Evolutionary conservation across 176 grass and related monocot species (phyloP).

Genomic region (Cymbopogon citratus): DNA sequence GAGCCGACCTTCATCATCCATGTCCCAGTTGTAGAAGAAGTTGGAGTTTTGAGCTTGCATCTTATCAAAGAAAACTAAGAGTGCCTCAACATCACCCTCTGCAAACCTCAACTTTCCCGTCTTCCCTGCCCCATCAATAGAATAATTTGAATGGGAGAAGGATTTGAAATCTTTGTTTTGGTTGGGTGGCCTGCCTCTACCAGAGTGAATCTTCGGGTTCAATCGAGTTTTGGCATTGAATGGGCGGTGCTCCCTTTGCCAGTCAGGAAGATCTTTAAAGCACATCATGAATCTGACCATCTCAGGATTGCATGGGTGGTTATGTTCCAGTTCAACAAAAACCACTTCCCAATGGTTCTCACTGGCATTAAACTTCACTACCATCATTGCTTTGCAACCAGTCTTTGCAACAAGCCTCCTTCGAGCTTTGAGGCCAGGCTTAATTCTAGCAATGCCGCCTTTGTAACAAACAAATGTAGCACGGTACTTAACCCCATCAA

Average conservation of each 20-base stretch:
- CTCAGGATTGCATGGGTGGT: constrained; percentile 84
- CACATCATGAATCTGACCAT: constrained; percentile 97
- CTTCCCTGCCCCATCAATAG: constrained; percentile 45
- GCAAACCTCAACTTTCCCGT: constrained; percentile 60
- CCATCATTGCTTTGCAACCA: constrained; percentile 85
- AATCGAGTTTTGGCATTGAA: constrained; percentile 74
- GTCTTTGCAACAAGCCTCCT: constrained; percentile 83
- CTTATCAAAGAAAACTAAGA: constrained; percentile 75
- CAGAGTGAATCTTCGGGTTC: constrained; percentile 71
- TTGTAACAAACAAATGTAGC: constrained; percentile 87
- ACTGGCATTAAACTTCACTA: constrained; percentile 59
- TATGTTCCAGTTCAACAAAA: constrained; percentile 77
- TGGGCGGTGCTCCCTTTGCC: constrained; percentile 66
- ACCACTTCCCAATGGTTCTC: constrained; percentile 80
- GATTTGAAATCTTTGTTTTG: constrained; percentile 73
- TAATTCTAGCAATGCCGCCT: constrained; percentile 82
- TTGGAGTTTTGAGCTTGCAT: constrained; percentile 71
- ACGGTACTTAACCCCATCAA: constrained; percentile 74
- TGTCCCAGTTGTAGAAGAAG: constrained; percentile 83
- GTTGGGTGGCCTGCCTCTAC: constrained; percentile 67
- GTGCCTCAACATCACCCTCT: constrained; percentile 69
- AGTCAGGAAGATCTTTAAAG: constrained; percentile 63
- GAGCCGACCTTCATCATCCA: constrained; percentile 78
- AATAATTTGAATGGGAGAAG: constrained; percentile 55
- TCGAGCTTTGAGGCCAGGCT: constrained; percentile 70